phyloP scores from a whole-genome alignment of 2,329 filamentous ascomycete species.

The Aspergillus quadricinctus region DNA sequence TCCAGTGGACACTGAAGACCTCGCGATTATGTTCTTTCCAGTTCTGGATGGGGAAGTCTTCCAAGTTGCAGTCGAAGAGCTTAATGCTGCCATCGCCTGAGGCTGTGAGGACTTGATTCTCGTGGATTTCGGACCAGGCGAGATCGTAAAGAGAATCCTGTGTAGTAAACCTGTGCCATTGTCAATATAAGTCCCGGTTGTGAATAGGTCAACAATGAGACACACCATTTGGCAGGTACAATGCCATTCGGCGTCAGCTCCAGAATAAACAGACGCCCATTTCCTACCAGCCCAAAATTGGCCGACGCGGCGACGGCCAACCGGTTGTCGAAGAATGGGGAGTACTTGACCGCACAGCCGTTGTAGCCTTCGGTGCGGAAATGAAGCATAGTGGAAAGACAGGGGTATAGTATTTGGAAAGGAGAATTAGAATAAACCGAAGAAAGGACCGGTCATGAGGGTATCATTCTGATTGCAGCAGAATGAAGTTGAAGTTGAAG shows the following conservation, averaged over 20 bases:
- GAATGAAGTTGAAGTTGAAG: conserved; percentile 9
- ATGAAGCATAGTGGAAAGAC: conserved; percentile 67
- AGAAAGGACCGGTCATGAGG: conserved; percentile 4
- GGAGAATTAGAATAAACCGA: neutral
- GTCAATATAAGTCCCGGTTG: conserved; percentile 1
- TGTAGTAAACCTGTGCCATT: conserved; percentile 71
- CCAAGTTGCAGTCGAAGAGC: conserved; percentile 78
- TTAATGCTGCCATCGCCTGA: conserved; percentile 93
- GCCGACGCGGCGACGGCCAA: conserved; percentile 86
- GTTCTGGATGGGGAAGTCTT: conserved; percentile 81
- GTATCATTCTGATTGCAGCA: neutral
- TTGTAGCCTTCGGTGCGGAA: conserved; percentile 92
- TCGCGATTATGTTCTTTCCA: conserved; percentile 94
- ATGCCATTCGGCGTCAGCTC: conserved; percentile 80
- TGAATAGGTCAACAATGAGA: neutral
- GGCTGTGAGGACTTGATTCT: conserved; percentile 85
- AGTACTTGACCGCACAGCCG: conserved; percentile 96
- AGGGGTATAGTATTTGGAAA: conserved; percentile 7
- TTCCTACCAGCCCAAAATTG: conserved; percentile 96
- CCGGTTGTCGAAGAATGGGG: conserved; percentile 93
- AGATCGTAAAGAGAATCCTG: conserved; percentile 96
- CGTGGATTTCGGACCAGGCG: conserved; percentile 92
- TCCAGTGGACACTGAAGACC: conserved; percentile 91
- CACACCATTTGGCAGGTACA: conserved; percentile 73
- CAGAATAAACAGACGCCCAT: conserved; percentile 82